Evolutionary conservation across 1,139 yeast genomes (phyloP).

Genomic region (Candida tetrigidarum): DNA sequence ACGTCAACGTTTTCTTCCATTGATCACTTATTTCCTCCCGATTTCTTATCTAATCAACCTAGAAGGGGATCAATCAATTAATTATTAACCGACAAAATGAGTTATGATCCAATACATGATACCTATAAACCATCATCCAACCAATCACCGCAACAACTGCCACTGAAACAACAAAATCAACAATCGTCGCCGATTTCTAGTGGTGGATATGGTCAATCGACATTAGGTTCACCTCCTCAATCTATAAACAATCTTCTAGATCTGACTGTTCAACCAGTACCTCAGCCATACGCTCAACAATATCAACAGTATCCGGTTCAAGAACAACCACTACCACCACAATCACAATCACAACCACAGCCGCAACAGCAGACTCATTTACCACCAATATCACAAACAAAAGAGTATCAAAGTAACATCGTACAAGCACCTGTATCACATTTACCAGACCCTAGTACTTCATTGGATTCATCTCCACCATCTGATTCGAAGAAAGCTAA

Average conservation of each 20-base stretch:
- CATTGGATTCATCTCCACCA: background rate
- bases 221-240: slow-evolving; percentile 11
- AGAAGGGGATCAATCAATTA: background rate
- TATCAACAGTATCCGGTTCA: background rate
- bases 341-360: background rate
- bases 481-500: background rate
- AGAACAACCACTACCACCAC: slow-evolving; percentile 1
- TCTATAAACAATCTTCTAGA: slow-evolving; percentile 6
- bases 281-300: background rate
- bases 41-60: background rate
- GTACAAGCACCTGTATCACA: background rate
- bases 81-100: slow-evolving; percentile 22
- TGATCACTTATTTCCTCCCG: too few relatives aligned
- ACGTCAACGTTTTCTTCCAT: background rate
- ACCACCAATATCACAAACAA: background rate
- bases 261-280: background rate
- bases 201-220: background rate
- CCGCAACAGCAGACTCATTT: background rate
- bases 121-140: slow-evolving; percentile 21
- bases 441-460: background rate
- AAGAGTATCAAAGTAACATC: background rate
- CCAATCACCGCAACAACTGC: slow-evolving; percentile 5
- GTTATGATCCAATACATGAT: slow-evolving; percentile 39
- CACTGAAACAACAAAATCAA: slow-evolving; percentile 4
- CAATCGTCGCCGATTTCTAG: slow-evolving; percentile 4